Evolutionary conservation across 208 protist species (phyloP).

Genomic region (Wallacemonas sp.): DNA sequence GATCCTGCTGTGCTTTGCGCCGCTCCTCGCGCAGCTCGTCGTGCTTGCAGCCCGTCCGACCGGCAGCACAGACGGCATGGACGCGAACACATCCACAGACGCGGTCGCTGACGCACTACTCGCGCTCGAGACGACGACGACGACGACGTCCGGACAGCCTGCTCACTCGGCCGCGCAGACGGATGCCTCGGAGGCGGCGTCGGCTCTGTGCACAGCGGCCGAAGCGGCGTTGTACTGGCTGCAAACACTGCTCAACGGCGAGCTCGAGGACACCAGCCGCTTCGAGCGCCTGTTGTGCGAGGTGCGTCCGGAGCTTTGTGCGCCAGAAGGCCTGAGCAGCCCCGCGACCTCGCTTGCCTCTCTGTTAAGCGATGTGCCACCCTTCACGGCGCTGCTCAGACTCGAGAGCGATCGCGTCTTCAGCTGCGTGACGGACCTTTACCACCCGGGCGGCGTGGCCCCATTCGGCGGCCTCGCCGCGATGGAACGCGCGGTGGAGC

Average conservation of each 20-base stretch:
- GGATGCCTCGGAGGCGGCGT: background rate
- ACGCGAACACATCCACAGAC: no score
- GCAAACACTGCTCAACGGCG: conserved; percentile 8
- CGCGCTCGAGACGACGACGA: background rate
- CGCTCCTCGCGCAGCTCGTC: conserved; percentile 31
- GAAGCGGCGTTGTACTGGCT: conserved; percentile 22
- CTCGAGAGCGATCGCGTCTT: conserved; percentile 10
- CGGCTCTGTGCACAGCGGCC: background rate
- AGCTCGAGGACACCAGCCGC: background rate
- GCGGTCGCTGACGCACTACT: background rate
- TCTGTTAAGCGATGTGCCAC: background rate
- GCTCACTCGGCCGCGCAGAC: background rate
- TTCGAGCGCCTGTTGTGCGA: conserved; percentile 4
- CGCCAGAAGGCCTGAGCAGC: background rate
- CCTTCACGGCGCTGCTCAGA: background rate
- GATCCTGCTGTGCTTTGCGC: conserved; percentile 24
- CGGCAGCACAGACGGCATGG: conserved; percentile 1
- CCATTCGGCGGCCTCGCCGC: background rate
- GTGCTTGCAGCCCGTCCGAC: conserved; percentile 25
- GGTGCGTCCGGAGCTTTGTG: conserved; percentile 4
- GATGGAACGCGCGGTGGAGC: conserved; percentile 6
- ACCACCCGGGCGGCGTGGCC: background rate
- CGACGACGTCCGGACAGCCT: no score
- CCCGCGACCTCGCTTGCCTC: no score
- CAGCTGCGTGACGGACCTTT: conserved; percentile 1